phyloP scores from a whole-genome alignment of 225 moss, liverwort and hornwort species.

The Takakia lepidozioides region DNA sequence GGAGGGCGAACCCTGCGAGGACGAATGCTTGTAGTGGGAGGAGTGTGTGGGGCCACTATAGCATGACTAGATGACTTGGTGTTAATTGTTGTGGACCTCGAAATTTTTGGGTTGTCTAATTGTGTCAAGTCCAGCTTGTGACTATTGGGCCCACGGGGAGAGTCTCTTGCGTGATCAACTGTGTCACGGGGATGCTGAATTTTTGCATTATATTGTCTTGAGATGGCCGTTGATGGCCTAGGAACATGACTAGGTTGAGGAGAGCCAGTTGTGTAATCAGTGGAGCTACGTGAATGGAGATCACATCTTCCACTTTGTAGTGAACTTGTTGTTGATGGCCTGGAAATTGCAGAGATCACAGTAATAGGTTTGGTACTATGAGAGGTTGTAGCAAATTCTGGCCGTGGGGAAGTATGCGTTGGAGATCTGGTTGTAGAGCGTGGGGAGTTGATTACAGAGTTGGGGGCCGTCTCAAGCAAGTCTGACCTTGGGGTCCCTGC shows the following conservation, averaged over 20 bases:
- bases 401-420: background rate
- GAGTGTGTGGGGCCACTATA: conserved; percentile 8
- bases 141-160: background rate
- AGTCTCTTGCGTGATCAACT: background rate
- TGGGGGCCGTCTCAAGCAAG: conserved; percentile 3
- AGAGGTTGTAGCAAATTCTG: background rate
- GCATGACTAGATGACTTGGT: too few species aligned
- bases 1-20: conserved; percentile 1
- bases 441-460: background rate
- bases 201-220: background rate
- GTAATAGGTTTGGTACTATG: background rate
- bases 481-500: conserved; percentile 21
- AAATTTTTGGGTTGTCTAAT: conserved; percentile 20
- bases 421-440: background rate
- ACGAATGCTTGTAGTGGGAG: background rate
- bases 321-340: background rate
- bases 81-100: background rate
- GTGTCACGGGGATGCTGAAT: too few species aligned
- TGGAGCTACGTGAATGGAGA: background rate
- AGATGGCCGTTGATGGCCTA: background rate
- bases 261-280: background rate
- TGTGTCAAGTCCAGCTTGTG: conserved; percentile 3
- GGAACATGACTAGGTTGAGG: background rate
- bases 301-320: background rate
- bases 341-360: conserved; percentile 7